Evolutionary conservation across 192 early-diverging fungal species (phyloP).

Genomic region (Umbelopsis isabellina): DNA sequence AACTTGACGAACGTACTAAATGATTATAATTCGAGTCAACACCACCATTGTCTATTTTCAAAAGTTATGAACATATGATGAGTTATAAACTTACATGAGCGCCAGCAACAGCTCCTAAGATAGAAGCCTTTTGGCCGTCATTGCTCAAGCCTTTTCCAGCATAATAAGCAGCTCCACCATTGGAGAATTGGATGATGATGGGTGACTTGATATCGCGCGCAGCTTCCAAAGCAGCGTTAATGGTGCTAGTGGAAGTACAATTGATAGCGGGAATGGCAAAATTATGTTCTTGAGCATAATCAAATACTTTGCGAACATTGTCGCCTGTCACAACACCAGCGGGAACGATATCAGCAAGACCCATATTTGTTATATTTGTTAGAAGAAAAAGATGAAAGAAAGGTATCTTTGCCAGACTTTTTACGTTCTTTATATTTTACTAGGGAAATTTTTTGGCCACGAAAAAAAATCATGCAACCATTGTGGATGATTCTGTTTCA

Average conservation of each 20-base stretch:
- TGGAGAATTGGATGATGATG: constrained; percentile 94
- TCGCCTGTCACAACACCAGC: constrained; percentile 92
- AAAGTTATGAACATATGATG: not conserved
- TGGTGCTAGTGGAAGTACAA: constrained; percentile 90
- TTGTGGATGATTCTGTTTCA: not conserved
- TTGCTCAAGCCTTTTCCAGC: constrained; percentile 94
- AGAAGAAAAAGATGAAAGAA: not conserved
- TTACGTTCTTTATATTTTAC: not conserved
- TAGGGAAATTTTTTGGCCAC: not conserved
- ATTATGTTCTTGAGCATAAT: constrained; percentile 65
- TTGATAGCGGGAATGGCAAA: constrained; percentile 98
- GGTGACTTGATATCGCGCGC: constrained; percentile 92
- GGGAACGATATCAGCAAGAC: constrained; percentile 76
- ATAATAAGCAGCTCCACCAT: constrained; percentile 90
- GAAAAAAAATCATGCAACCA: not conserved
- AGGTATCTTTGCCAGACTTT: not conserved
- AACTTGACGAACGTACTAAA: constrained; percentile 38
- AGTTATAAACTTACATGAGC: constrained; percentile 72
- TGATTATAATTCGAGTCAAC: not conserved
- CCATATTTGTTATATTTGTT: constrained; percentile 52
- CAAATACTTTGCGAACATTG: constrained; percentile 74
- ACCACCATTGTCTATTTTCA: not conserved
- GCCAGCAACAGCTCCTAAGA: constrained; percentile 90
- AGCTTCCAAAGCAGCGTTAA: constrained; percentile 94
- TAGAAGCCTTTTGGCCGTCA: constrained; percentile 85